Evolutionary conservation across 495 filamentous ascomycete genomes (phyloP).

Genomic region (Evernia prunastri): DNA sequence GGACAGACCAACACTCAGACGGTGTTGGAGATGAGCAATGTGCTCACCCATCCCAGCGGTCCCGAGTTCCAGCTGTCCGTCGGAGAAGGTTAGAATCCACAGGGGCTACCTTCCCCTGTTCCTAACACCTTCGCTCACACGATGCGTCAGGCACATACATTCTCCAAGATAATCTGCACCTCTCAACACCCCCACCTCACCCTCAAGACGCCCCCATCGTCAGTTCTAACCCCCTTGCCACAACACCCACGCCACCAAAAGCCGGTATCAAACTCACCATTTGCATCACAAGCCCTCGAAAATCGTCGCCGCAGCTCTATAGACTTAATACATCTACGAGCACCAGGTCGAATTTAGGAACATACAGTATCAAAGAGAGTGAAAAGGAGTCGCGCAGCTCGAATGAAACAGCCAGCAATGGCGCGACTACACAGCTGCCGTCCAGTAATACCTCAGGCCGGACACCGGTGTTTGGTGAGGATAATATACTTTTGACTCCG

Average conservation of each 20-base stretch:
- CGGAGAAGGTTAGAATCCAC: constrained; percentile 66
- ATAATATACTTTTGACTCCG: constrained; percentile 61
- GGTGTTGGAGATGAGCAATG: constrained; percentile 88
- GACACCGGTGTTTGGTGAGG: constrained; percentile 73
- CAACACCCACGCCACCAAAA: constrained; percentile 70
- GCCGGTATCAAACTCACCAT: constrained; percentile 82
- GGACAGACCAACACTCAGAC: constrained; percentile 45
- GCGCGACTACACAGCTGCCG: constrained; percentile 20
- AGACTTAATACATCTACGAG: constrained; percentile 41
- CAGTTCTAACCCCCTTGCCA: constrained; percentile 86
- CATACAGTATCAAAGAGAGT: constrained; percentile 39
- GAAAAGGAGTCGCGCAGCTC: constrained; percentile 59
- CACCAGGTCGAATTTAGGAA: constrained; percentile 37
- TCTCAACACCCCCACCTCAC: constrained; percentile 91
- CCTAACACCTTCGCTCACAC: constrained; percentile 28
- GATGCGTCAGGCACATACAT: constrained; percentile 61
- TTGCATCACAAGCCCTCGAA: constrained; percentile 57
- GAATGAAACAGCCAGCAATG: constrained; percentile 45
- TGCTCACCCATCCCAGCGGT: constrained; percentile 68
- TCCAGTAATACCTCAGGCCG: constrained; percentile 28
- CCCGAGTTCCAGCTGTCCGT: constrained; percentile 78
- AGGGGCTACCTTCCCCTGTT: neutral
- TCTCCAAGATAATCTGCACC: constrained; percentile 79
- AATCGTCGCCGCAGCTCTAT: constrained; percentile 52
- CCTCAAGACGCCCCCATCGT: constrained; percentile 80